These are phyloP conservation scores for Nigrospora oryzae DNA, from an alignment of 2,329 filamentous ascomycete species.

Conservation along the genomic window DNA sequence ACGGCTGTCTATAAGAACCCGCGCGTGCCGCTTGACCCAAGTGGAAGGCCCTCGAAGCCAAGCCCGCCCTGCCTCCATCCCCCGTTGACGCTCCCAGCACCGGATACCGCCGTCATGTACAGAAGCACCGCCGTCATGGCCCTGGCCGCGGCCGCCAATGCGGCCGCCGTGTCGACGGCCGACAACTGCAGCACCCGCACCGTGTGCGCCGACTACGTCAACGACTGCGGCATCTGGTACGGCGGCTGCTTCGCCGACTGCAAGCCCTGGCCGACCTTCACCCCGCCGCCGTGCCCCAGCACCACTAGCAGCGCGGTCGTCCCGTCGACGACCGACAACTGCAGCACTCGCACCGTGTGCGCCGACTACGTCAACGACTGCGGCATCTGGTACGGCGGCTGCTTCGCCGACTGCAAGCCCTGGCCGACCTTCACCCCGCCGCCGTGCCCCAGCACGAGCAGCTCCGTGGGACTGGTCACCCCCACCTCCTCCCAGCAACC, in stretches of 20 bases:
- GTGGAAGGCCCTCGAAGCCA: no score
- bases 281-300: constrained; percentile 6
- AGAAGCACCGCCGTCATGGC: no score
- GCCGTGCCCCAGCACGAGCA: constrained; percentile 4
- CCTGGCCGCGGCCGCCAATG: no score
- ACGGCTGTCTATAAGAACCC: no score
- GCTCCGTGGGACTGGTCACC: neutral
- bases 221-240: constrained; percentile 9
- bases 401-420: constrained; percentile 8
- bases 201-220: constrained; percentile 11
- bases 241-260: constrained; percentile 9
- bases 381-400: constrained; percentile 9
- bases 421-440: constrained; percentile 9
- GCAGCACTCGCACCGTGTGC: constrained; percentile 7
- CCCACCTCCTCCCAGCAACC: no score
- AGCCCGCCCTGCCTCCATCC: no score
- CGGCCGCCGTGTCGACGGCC: neutral
- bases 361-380: constrained; percentile 12
- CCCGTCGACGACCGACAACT: constrained; percentile 1
- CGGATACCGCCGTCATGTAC: no score
- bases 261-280: constrained; percentile 10
- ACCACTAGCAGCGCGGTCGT: neutral
- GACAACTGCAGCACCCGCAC: constrained; percentile 5
- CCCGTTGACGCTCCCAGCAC: no score
- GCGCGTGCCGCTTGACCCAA: no score